Base-by-base conservation (phyloP, 1,284 basidiomycete genomes). In the Termitomyces sp. region DNA sequence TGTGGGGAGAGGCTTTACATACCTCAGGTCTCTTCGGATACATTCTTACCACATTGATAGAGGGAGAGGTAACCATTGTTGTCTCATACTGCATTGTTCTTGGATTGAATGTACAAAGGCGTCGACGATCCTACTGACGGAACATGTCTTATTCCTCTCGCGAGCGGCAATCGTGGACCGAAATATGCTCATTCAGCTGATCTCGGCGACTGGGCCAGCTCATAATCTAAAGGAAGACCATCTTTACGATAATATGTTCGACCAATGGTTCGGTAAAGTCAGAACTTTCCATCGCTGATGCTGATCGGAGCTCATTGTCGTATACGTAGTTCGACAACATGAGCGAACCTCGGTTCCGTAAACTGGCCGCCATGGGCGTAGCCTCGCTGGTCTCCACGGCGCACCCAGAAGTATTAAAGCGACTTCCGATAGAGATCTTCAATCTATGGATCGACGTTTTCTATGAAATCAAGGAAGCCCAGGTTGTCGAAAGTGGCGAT, bases 391-490 rank as follows among this genome's bases (percentile, higher is more conserved):
- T 89, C 39, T 79, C 88, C 1, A 85, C 87, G 0, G 84, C 80
- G 33, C 76, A 78, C 21, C 75, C 75, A 3, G 84, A 88, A 58
- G 83, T 90, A n/a, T 76, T 92, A 16, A 72, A 80, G 41, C 77
- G 87, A 33, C 71, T 92, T 19, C 76, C 80, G 11, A 78, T 76
- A 5, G 90, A 92, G 61, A 81, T 90, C 57, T 91, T 91, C 70
- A 93, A 93, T 64, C 73, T 95, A 39, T 95, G 92, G 89, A 73
- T 92, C 44, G 93, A 95, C 62, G 91, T 94, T 4, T 86, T 95
- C 40, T 88, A 86, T 10, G 93, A 95, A 66, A 75, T 93, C 50
- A 88, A 84, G 63, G 90, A 93, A 66, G 82, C 83, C 1, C 70
- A 78, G 51, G 67, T 73, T 24, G 63, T 64, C 18, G 67, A 70